A percentile compares a stretch with the other conserved stretches of the same genome.
Evolutionary conservation across 2,329 filamentous ascomycete genomes (phyloP).

Genomic region (Xylariales sp.): DNA sequence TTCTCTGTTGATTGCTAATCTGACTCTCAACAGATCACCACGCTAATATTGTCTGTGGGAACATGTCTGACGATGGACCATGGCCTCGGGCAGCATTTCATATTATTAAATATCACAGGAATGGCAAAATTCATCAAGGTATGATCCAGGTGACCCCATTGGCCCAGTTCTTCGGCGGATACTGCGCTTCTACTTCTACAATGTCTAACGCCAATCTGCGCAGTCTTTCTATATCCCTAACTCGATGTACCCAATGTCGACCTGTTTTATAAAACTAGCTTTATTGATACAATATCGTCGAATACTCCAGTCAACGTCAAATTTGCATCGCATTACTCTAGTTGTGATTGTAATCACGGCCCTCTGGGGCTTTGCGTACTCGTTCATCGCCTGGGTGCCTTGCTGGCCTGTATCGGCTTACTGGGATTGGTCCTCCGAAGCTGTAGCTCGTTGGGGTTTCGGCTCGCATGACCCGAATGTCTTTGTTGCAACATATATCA

Average conservation of each 20-base stretch:
- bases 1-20: no score
- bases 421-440: slow-evolving; percentile 10
- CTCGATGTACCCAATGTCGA: slow-evolving; percentile 15
- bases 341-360: slow-evolving; percentile 20
- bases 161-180: no score
- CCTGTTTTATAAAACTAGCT: slow-evolving; percentile 20
- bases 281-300: slow-evolving; percentile 21
- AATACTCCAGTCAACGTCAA: slow-evolving; percentile 13
- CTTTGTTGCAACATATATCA: slow-evolving; percentile 25
- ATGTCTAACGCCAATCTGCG: no score
- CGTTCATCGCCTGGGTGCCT: slow-evolving; percentile 23
- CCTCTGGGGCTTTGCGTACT: slow-evolving; percentile 23
- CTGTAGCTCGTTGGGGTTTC: slow-evolving; percentile 23
- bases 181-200: no score
- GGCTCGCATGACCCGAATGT: slow-evolving; percentile 16
- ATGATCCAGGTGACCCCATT: no score
- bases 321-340: slow-evolving; percentile 14
- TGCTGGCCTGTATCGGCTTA: slow-evolving; percentile 17
- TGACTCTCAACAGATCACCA: no score
- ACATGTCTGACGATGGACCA: no score
- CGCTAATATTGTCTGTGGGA: no score
- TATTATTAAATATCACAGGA: no score
- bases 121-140: no score
- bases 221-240: slow-evolving; percentile 20
- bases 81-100: no score